These are phyloP conservation scores for Diospyros lotus DNA, from an alignment of 148 eudicot species.

Conservation along the genomic window DNA sequence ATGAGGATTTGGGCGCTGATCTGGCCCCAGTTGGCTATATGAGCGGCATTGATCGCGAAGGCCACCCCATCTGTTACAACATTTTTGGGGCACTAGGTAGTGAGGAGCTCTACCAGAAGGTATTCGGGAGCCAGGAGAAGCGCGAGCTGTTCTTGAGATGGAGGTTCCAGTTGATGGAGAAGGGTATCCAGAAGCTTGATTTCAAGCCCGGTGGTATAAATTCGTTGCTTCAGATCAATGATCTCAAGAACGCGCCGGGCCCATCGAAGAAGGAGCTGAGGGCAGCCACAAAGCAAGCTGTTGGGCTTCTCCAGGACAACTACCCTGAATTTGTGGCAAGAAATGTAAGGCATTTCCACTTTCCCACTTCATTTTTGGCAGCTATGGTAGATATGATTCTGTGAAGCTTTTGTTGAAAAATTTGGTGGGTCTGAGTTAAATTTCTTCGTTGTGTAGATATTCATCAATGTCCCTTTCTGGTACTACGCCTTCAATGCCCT, in stretches of 20 bases:
- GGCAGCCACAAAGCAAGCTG: slow-evolving; percentile 38
- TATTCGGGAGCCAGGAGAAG: slow-evolving; percentile 46
- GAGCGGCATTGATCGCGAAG: slow-evolving; percentile 48
- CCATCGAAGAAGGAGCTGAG: slow-evolving; percentile 55
- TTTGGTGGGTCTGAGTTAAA: background rate
- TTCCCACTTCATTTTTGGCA: background rate
- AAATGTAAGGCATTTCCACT: slow-evolving; percentile 36
- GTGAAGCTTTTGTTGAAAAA: background rate
- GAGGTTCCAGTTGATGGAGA: slow-evolving; percentile 66
- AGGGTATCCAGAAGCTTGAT: slow-evolving; percentile 47
- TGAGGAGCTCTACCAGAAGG: slow-evolving; percentile 39
- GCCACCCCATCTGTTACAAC: slow-evolving; percentile 65
- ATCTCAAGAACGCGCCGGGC: slow-evolving; percentile 56
- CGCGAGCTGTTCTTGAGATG: slow-evolving; percentile 51
- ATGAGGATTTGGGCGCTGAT: slow-evolving; percentile 46
- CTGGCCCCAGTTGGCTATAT: slow-evolving; percentile 34
- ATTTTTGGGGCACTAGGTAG: slow-evolving; percentile 48
- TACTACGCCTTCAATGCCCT: slow-evolving; percentile 55
- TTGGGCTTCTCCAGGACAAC: slow-evolving; percentile 62
- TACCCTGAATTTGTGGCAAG: slow-evolving; percentile 71
- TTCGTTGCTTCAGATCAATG: slow-evolving; percentile 55
- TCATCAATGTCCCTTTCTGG: slow-evolving; percentile 73
- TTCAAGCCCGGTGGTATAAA: slow-evolving; percentile 46
- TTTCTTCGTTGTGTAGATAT: slow-evolving; percentile 34
- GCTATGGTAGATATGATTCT: background rate